Base-by-base conservation (phyloP, 2,329 filamentous ascomycete genomes). In the Colletotrichum sp. region DNA sequence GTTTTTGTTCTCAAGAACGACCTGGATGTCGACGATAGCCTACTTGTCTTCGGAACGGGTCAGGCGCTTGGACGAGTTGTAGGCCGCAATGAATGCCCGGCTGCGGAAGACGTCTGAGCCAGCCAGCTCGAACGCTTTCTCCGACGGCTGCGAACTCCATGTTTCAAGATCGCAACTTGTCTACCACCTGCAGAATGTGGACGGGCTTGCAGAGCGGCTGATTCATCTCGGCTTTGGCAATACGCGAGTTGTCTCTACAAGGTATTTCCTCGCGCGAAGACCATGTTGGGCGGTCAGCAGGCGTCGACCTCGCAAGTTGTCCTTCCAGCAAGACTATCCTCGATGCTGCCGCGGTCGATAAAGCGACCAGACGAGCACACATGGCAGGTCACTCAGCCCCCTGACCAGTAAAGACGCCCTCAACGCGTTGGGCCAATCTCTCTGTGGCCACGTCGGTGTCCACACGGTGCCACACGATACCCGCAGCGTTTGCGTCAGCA, bases 31-130 rank as follows among this genome's bases (percentile, higher is more conserved):
- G 49, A 18, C n/a, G 18, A 55, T 55, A 15, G 49, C 49, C 15
- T 24, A 16, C 18, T 21, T 18, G n/a, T 24, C n/a, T 55, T 15
- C n/a, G 49, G 72, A 75, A 3, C 81, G 52, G 2, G 80, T 82
- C 18, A 79, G 74, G 26, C 76, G 78, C 7, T 67, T 63, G 2
- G 78, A 78, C 7, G 78, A 77, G 70, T 81, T 82, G 57, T 49
- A 66, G 2, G 79, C 80, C 0, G 81, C 81, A 2, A 83, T 75
- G 6, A 10, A 28, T 3, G 80, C 15, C 2, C 73, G 76, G 0
- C 81, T 81, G 1, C n/a, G 9, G 39, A 78, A 78, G 4, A 52
- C 65, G 26, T 68, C 44, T 7, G 18, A 24, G 24, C 34, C 32
- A n/a, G 15, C 65, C 71, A 9, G 55, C 34, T 78, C 72, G 2